Evolutionary conservation across 2,329 filamentous ascomycete genomes (phyloP).

Genomic region (Xylariales sp.): DNA sequence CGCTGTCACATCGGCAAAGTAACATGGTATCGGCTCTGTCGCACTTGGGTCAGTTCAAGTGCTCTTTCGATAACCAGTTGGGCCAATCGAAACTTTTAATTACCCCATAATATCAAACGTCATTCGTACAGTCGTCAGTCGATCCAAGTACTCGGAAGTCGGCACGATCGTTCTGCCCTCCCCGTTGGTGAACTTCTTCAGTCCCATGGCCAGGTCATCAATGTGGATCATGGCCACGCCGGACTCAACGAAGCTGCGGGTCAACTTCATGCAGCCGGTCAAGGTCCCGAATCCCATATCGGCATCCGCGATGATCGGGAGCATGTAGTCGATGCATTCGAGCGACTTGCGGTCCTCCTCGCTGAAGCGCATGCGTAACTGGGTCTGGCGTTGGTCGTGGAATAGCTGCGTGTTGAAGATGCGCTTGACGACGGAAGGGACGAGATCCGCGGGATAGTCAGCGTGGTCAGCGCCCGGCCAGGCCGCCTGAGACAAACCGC

Average conservation of each 20-base stretch:
- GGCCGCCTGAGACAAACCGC: conserved; percentile 8
- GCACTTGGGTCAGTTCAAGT: too few species aligned
- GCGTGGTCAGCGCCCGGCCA: conserved; percentile 10
- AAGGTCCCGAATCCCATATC: conserved; percentile 38
- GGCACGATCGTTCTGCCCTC: conserved; percentile 34
- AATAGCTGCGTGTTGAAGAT: conserved; percentile 11
- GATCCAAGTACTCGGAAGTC: conserved; percentile 31
- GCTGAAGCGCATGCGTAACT: conserved; percentile 1
- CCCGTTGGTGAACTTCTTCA: conserved; percentile 38
- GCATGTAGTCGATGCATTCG: conserved; percentile 33
- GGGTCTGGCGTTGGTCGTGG: conserved; percentile 10
- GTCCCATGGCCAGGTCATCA: conserved; percentile 35
- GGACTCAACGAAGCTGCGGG: conserved; percentile 31
- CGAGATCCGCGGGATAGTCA: conserved; percentile 11
- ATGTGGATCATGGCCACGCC: conserved; percentile 39
- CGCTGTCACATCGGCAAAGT: conserved; percentile 31
- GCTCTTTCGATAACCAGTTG: too few species aligned
- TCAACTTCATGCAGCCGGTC: conserved; percentile 34
- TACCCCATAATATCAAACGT: conserved; percentile 33
- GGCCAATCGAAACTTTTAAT: neutral
- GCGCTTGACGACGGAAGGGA: conserved; percentile 9
- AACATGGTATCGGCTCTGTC: conserved; percentile 30
- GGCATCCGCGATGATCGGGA: conserved; percentile 34
- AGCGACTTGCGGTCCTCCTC: conserved; percentile 23
- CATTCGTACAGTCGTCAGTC: conserved; percentile 31